phyloP scores from a whole-genome alignment of 2,329 filamentous ascomycete species.

The Pseudogymnoascus sp. region DNA sequence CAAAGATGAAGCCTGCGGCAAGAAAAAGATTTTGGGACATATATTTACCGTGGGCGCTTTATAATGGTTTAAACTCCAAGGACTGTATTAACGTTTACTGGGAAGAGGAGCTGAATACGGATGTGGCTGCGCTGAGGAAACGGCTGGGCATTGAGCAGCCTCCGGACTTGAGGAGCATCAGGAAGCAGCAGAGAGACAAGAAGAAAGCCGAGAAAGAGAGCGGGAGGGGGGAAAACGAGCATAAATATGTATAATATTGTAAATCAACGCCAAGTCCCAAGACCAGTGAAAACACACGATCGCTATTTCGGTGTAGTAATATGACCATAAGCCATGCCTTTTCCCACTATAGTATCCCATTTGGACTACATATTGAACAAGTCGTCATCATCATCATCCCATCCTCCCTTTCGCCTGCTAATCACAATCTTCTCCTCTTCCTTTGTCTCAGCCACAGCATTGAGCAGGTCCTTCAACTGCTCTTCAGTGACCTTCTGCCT shows the following conservation, averaged over 20 bases:
- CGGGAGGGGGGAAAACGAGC: constrained; percentile 13
- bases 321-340: background rate
- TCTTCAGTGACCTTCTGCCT: constrained; percentile 81
- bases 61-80: constrained; percentile 68
- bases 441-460: constrained; percentile 72
- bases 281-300: background rate
- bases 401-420: constrained; percentile 71
- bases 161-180: constrained; percentile 73
- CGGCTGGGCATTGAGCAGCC: constrained; percentile 82
- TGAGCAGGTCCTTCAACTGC: constrained; percentile 86
- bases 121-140: constrained; percentile 66
- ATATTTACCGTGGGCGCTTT: constrained; percentile 85
- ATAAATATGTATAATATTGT: constrained; percentile 6
- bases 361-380: constrained; percentile 50
- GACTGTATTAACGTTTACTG: constrained; percentile 96
- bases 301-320: background rate
- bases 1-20: constrained; percentile 57
- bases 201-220: constrained; percentile 54
- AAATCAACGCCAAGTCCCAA: constrained; percentile 7
- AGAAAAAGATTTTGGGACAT: constrained; percentile 60
- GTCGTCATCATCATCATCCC: constrained; percentile 78
- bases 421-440: constrained; percentile 81
- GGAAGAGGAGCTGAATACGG: constrained; percentile 86
- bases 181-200: constrained; percentile 63
- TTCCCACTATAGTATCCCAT: background rate